These are phyloP conservation scores for Colletotrichum australisinense DNA, from an alignment of 2,329 filamentous ascomycete species.

Conservation along the genomic window DNA sequence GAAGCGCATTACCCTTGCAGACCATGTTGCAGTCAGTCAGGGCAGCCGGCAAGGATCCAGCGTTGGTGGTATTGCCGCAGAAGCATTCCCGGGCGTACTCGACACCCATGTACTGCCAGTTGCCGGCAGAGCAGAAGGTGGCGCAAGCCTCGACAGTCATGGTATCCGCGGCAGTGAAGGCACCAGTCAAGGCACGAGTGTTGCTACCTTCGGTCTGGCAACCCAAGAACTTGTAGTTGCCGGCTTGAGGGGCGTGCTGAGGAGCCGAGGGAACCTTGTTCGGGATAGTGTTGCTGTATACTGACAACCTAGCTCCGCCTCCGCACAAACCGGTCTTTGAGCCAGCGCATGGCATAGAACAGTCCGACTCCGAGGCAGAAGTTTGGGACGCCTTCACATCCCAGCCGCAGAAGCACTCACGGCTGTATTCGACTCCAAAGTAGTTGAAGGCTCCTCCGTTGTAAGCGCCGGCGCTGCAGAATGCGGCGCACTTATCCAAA, in stretches of 20 bases:
- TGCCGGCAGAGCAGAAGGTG: constrained; percentile 38
- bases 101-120: constrained; percentile 39
- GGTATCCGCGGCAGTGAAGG: constrained; percentile 36
- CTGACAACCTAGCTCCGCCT: constrained; percentile 37
- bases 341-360: constrained; percentile 34
- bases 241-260: constrained; percentile 30
- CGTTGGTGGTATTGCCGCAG: constrained; percentile 38
- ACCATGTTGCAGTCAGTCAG: constrained; percentile 38
- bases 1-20: constrained; percentile 37
- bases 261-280: constrained; percentile 30
- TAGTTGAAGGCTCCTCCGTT: constrained; percentile 40
- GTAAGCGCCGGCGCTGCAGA: constrained; percentile 36
- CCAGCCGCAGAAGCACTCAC: constrained; percentile 40
- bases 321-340: constrained; percentile 32
- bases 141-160: constrained; percentile 42
- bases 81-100: constrained; percentile 44
- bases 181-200: constrained; percentile 36
- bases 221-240: constrained; percentile 38
- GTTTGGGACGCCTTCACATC: constrained; percentile 32
- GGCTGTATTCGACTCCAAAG: constrained; percentile 40
- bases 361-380: constrained; percentile 36
- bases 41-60: constrained; percentile 33
- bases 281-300: constrained; percentile 38
- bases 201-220: constrained; percentile 39
- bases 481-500: constrained; percentile 40